These are phyloP conservation scores for Saturnispora halmiae DNA, from an alignment of 805 yeast species.

Conservation along the genomic window DNA sequence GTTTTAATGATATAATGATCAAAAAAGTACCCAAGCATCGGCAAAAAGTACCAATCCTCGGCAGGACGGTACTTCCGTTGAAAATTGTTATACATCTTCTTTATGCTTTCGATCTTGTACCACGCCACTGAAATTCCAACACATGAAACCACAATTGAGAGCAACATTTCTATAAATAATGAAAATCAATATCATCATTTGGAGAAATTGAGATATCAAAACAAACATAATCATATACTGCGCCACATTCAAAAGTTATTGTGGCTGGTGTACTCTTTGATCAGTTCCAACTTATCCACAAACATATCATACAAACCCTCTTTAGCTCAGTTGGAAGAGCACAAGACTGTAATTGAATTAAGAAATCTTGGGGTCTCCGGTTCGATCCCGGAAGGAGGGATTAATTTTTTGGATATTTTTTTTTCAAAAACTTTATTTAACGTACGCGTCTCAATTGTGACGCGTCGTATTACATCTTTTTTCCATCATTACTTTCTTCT, in stretches of 20 bases:
- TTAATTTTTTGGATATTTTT: background rate
- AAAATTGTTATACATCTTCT: conserved; percentile 3
- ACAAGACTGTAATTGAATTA: conserved; percentile 16
- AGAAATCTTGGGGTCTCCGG: conserved; percentile 21
- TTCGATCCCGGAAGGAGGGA: conserved; percentile 22
- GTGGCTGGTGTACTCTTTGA: background rate
- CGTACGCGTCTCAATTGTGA: background rate
- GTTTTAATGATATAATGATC: conserved; percentile 33
- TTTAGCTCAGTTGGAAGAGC: conserved; percentile 21
- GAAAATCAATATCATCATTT: too few relatives aligned
- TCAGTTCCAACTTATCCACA: too few relatives aligned
- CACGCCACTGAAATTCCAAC: background rate
- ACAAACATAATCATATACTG: too few relatives aligned
- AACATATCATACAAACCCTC: conserved; percentile 13
- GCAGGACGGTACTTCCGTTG: conserved; percentile 36
- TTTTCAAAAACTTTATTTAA: background rate
- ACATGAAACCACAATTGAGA: background rate
- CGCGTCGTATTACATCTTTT: too few relatives aligned
- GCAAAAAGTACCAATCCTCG: conserved; percentile 48
- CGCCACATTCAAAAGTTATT: too few relatives aligned
- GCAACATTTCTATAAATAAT: conserved; percentile 1
- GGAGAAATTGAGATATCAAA: too few relatives aligned
- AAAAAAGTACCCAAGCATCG: conserved; percentile 34
- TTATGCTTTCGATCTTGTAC: background rate
- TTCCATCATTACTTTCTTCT: background rate